Percentiles rank a stretch among this genome's conserved stretches.
Evolutionary conservation across 2,329 filamentous ascomycete genomes (phyloP).

Genomic region (Penicillium hesseltinei): DNA sequence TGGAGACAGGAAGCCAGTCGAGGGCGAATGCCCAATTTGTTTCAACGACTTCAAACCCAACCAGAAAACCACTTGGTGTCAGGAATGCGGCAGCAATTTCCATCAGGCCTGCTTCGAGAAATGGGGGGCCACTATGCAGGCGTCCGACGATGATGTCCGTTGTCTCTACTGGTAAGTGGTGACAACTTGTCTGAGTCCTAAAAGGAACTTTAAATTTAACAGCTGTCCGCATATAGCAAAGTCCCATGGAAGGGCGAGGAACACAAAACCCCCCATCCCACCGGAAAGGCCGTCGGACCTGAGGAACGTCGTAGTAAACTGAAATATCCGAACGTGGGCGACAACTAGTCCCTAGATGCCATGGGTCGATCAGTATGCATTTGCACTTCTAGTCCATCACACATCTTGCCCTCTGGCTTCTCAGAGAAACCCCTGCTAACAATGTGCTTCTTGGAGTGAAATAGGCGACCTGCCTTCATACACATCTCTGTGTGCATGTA

Average conservation of each 20-base stretch:
- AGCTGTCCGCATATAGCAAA: conserved; percentile 31
- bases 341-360: conserved; percentile 37
- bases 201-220: background rate
- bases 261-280: background rate
- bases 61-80: conserved; percentile 56
- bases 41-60: conserved; percentile 54
- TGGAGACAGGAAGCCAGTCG: conserved; percentile 55
- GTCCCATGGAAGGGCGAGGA: background rate
- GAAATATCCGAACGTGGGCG: conserved; percentile 48
- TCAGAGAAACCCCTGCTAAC: background rate
- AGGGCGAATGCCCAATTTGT: conserved; percentile 64
- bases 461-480: background rate
- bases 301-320: conserved; percentile 32
- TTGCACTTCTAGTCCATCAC: background rate
- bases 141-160: conserved; percentile 29
- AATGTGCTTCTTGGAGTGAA: background rate
- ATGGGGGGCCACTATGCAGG: conserved; percentile 46
- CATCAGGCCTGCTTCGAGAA: conserved; percentile 57
- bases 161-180: conserved; percentile 48
- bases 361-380: conserved; percentile 32
- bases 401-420: background rate
- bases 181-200: background rate
- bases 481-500: background rate
- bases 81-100: conserved; percentile 63
- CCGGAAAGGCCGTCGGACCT: background rate